A percentile compares a stretch with the other conserved stretches of the same genome.
Evolutionary conservation across 1,284 basidiomycete genomes (phyloP).

Genomic region (Cryptococcus sp.): DNA sequence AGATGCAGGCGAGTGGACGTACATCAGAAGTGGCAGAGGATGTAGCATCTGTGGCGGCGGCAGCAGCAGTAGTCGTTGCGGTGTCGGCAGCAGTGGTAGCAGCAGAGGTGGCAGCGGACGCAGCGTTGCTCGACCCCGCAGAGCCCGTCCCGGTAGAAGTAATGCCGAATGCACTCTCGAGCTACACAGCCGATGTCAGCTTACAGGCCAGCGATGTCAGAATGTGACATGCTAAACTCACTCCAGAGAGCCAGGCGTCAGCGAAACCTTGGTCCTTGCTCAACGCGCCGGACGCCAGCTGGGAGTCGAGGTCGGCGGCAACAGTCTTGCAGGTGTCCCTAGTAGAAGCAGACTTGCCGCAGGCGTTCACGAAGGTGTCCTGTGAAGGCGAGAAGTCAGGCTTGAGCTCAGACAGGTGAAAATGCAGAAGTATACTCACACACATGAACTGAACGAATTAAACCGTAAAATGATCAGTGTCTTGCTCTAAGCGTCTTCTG

Average conservation of each 20-base stretch:
- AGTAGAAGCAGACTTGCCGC: conserved; percentile 31
- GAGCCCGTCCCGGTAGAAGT: conserved; percentile 21
- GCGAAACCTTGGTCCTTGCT: conserved; percentile 30
- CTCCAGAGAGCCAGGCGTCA: conserved; percentile 35
- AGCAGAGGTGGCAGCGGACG: conserved; percentile 22
- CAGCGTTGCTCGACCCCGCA: conserved; percentile 5
- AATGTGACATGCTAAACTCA: conserved; percentile 9
- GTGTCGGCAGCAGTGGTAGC: conserved; percentile 24
- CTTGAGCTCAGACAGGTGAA: too few species aligned
- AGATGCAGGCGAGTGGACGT: neutral
- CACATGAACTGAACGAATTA: too few species aligned
- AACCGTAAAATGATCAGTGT: too few species aligned
- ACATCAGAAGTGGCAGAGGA: neutral
- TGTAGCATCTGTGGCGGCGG: conserved; percentile 6
- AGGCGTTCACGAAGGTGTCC: conserved; percentile 44
- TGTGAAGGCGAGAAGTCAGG: too few species aligned
- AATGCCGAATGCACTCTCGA: conserved; percentile 28
- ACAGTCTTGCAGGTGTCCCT: conserved; percentile 23
- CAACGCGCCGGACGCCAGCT: conserved; percentile 23
- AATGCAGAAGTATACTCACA: too few species aligned
- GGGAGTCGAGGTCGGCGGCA: conserved; percentile 24
- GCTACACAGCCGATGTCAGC: conserved; percentile 8
- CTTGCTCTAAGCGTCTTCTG: too few species aligned
- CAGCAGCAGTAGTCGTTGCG: conserved; percentile 20
- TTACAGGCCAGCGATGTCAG: neutral